These are phyloP conservation scores for Arthrinium phaeospermum DNA, from an alignment of 2,329 filamentous ascomycete species.

Conservation along the genomic window DNA sequence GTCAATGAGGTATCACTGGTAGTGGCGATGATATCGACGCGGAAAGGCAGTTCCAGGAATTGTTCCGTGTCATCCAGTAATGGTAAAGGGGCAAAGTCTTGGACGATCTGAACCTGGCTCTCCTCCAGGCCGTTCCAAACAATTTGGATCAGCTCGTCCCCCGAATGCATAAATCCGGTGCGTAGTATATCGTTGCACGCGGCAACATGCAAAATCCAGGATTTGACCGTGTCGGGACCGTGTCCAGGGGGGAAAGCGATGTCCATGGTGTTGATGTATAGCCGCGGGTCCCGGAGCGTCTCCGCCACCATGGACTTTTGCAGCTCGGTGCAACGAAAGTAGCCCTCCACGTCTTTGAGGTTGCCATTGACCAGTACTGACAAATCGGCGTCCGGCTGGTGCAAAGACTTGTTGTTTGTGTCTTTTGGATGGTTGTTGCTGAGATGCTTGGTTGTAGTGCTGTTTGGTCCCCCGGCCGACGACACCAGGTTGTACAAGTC, in stretches of 20 bases:
- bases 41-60: conserved; percentile 62
- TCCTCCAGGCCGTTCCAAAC: conserved; percentile 61
- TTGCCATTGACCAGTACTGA: conserved; percentile 22
- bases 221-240: conserved; percentile 45
- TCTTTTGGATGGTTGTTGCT: not conserved
- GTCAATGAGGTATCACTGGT: no score
- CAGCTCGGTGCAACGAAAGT: conserved; percentile 69
- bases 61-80: conserved; percentile 42
- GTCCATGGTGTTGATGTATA: conserved; percentile 82
- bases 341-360: conserved; percentile 21
- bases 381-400: not conserved
- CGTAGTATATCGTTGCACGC: conserved; percentile 70
- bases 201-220: conserved; percentile 57
- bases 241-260: conserved; percentile 56
- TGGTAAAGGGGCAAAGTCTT: conserved; percentile 47
- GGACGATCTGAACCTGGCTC: conserved; percentile 48
- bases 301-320: conserved; percentile 84
- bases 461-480: not conserved
- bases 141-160: conserved; percentile 64
- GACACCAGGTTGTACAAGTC: conserved; percentile 27
- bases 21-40: conserved; percentile 56
- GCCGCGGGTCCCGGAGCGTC: conserved; percentile 60
- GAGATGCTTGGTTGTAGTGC: not conserved
- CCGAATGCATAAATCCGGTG: conserved; percentile 70
- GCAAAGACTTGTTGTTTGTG: not conserved